Base-by-base conservation (phyloP, 108 stramenopile species). In the Skeletonema menzelii region DNA sequence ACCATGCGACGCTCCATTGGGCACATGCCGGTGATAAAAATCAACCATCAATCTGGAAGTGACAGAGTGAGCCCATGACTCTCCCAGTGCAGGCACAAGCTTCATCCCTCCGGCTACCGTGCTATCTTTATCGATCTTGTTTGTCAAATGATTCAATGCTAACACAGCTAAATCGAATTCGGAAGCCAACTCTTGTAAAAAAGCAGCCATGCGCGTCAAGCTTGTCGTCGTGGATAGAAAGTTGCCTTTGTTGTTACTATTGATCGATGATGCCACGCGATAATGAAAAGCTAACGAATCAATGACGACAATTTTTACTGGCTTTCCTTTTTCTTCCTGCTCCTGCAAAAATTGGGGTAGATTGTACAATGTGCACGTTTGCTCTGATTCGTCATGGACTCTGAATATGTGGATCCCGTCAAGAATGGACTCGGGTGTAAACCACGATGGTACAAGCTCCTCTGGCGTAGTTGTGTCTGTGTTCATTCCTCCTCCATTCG, bases 221-320 rank as follows among this genome's bases (percentile, higher is more conserved):
- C 83, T 66, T 44, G 87, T 78, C 8, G 94, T 87, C 14, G 95
- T 88, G 35, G 80, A 72, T 8, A 83, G 59, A 35, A 86, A 86
- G 67, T 85, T 56, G 63, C 14, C 56, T 22, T 17, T 61, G 4
- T 56, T 74, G 7, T 40, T 49, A 30, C 65, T 38, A 12, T 26
- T 32, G 28, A 24, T 65, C 2, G 68, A 57, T 26, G 44, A 56
- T 24, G 73, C 77, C 32, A 91, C 89, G 27, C 97, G 77, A 72
- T 90, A 96, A 79, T 96, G 98, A 86, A 98, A 99, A 20, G 97
- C 97, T 58, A 99, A 77, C 46, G 90, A 92, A 75, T 99, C 98
- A 27, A 99, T 70, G 44, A 98, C 87, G 5, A 99, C 70, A 46
- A 97, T 73, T 67, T 81, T 78, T 31, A 96, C 87, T 13, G 86